Conservation (phyloP, 345 rosid genomes). For the Rhodomyrtus tomentosa region DNA sequence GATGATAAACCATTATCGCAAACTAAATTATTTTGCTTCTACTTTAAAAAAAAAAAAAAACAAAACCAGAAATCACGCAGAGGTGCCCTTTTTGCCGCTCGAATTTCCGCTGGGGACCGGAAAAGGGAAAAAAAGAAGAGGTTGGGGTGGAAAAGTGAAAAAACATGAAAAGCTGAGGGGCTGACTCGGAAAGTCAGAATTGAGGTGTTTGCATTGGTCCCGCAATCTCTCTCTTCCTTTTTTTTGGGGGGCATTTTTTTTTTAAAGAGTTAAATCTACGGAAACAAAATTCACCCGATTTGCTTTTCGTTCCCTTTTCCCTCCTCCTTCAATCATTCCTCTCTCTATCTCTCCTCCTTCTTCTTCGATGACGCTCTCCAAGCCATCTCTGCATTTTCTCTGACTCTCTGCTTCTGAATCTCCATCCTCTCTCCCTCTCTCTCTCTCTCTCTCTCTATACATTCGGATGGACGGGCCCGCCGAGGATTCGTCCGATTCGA, state of each 20-base stretch:
- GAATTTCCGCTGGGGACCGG: background rate
- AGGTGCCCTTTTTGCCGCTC: background rate
- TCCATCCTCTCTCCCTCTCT: background rate
- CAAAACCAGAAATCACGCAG: background rate
- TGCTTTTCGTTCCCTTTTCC: too few relatives aligned
- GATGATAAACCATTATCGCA: background rate
- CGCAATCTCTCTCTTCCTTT: too few relatives aligned
- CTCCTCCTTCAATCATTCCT: too few relatives aligned
- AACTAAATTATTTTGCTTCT: background rate
- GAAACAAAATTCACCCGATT: too few relatives aligned
- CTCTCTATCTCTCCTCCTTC: too few relatives aligned
- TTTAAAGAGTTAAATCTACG: too few relatives aligned
- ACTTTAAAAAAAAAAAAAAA: background rate
- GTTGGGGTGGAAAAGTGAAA: background rate
- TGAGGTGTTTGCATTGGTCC: background rate
- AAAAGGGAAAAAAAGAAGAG: background rate
- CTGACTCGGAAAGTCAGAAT: background rate
- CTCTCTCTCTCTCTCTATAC: background rate
- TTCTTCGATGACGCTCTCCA: background rate
- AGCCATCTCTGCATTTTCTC: constrained; percentile 7
- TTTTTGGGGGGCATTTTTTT: too few relatives aligned
- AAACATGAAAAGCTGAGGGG: background rate
- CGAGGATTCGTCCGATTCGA: constrained; percentile 45
- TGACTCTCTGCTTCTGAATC: background rate
- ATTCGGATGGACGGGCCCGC: constrained; percentile 27